Evolutionary conservation across 176 grass and related monocot genomes (phyloP).

Genomic region (Oryza nivara): DNA sequence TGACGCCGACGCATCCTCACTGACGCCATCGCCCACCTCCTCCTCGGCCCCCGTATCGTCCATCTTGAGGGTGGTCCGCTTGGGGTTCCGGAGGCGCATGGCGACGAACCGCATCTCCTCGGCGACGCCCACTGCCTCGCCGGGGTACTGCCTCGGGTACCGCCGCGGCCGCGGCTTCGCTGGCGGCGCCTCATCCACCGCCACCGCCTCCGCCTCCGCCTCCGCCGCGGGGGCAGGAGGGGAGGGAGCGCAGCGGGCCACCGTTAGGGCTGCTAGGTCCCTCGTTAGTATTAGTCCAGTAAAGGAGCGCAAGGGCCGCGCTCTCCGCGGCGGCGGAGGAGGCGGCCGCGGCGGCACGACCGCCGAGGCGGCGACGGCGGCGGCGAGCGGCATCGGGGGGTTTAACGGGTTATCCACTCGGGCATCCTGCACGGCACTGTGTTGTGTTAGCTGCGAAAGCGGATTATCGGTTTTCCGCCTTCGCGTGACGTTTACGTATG

Average conservation of each 20-base stretch:
- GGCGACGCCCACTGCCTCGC: constrained; percentile 75
- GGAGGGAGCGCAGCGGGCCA: constrained; percentile 41
- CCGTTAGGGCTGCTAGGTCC: constrained; percentile 34
- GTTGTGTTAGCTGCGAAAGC: too few species aligned
- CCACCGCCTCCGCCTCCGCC: background rate
- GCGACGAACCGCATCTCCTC: constrained; percentile 95
- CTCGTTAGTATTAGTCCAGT: background rate
- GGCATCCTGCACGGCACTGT: background rate
- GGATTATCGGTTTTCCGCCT: background rate
- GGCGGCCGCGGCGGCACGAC: constrained; percentile 22
- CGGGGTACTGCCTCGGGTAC: constrained; percentile 62
- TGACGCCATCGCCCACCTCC: background rate
- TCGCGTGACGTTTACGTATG: background rate
- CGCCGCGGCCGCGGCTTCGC: constrained; percentile 29
- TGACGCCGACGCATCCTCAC: background rate
- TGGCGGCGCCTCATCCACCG: background rate
- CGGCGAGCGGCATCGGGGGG: constrained; percentile 38
- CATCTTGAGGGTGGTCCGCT: constrained; percentile 40
- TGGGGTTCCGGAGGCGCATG: constrained; percentile 77
- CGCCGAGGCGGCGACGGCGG: constrained; percentile 3
- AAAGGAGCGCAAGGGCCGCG: background rate
- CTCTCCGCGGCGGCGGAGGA: background rate
- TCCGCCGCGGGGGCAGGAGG: constrained; percentile 5
- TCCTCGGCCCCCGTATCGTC: background rate
- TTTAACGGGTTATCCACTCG: constrained; percentile 44